Evolutionary conservation across 768 basidiomycete species (phyloP).

Genomic region (Phaeotremella skinneri): DNA sequence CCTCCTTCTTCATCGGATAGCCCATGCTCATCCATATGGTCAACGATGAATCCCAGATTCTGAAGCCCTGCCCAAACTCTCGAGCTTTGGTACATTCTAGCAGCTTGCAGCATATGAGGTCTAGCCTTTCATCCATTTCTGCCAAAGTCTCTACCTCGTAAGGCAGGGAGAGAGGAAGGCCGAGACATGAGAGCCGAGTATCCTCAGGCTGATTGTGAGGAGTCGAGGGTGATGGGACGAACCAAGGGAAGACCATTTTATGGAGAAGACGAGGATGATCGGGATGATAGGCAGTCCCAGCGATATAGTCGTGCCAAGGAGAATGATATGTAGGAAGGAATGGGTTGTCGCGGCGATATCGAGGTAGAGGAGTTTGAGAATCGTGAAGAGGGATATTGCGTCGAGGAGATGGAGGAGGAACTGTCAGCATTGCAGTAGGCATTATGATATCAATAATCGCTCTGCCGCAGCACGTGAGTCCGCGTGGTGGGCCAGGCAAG

Average conservation of each 20-base stretch:
- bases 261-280: slow-evolving; percentile 1
- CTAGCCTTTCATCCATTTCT: slow-evolving; percentile 73
- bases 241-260: slow-evolving; percentile 15
- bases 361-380: neutral
- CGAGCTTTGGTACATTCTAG: slow-evolving; percentile 72
- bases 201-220: slow-evolving; percentile 34
- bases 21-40: slow-evolving; percentile 69
- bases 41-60: slow-evolving; percentile 61
- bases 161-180: slow-evolving; percentile 57
- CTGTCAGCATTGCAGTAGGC: slow-evolving; percentile 4
- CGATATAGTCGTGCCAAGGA: neutral
- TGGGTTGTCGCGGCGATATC: neutral
- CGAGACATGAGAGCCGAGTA: slow-evolving; percentile 40
- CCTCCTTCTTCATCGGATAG: slow-evolving; percentile 79
- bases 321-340: neutral
- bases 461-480: too few relatives aligned
- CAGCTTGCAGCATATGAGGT: slow-evolving; percentile 66
- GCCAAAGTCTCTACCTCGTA: slow-evolving; percentile 73
- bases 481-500: neutral
- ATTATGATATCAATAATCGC: too few relatives aligned
- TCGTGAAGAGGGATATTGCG: neutral
- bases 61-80: slow-evolving; percentile 76
- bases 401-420: neutral
- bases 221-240: slow-evolving; percentile 19
- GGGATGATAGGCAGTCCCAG: slow-evolving; percentile 6